A percentile compares a stretch with the other conserved stretches of the same genome.
Evolutionary conservation across 2,329 filamentous ascomycete species (phyloP).

Genomic region (Botrytis byssoidea): DNA sequence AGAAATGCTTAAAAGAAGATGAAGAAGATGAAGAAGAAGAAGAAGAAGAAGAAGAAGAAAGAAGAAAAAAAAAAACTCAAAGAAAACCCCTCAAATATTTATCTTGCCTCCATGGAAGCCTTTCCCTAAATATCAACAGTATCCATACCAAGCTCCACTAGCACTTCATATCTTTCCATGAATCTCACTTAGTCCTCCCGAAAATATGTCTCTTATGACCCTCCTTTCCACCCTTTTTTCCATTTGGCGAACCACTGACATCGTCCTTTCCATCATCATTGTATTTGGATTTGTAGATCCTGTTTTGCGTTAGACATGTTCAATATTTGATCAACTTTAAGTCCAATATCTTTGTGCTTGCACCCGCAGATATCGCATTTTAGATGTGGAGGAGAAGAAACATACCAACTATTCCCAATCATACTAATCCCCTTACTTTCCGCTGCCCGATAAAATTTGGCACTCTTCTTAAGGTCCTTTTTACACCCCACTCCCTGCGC

Average conservation of each 20-base stretch:
- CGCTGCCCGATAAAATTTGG: constrained; percentile 84
- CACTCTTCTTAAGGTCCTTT: constrained; percentile 93
- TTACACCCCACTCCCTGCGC: constrained; percentile 90
- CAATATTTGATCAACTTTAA: neutral
- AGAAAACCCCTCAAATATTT: neutral
- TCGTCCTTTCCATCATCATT: constrained; percentile 56
- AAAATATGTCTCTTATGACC: constrained; percentile 75
- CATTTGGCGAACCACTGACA: constrained; percentile 31
- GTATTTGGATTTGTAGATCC: constrained; percentile 98
- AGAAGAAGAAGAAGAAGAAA: neutral
- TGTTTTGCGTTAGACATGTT: constrained; percentile 40
- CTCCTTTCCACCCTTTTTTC: constrained; percentile 54
- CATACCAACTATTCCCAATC: constrained; percentile 97
- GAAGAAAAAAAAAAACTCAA: neutral
- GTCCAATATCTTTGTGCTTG: neutral
- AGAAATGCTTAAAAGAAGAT: neutral
- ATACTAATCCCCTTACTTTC: constrained; percentile 94
- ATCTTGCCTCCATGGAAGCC: neutral
- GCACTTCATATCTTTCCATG: neutral
- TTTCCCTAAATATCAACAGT: constrained; percentile 4
- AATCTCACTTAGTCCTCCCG: constrained; percentile 42
- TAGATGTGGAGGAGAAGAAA: constrained; percentile 1
- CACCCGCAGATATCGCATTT: neutral
- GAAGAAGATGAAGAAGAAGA: neutral
- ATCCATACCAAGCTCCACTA: neutral